Evolutionary conservation across 2,329 filamentous ascomycete species (phyloP).

Genomic region (Fulvia fulva): DNA sequence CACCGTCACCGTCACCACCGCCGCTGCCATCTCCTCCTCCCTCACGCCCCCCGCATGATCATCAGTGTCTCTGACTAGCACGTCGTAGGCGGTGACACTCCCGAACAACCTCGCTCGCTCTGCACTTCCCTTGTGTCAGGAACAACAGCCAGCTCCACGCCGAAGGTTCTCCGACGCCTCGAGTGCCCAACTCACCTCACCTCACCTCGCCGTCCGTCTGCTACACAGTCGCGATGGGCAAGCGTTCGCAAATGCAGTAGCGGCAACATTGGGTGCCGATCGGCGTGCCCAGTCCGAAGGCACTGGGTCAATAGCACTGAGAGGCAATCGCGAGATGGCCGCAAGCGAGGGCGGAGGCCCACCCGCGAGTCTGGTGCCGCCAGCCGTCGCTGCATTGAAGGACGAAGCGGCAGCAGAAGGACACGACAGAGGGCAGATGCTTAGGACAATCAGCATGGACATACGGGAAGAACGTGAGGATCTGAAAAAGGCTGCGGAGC

Average conservation of each 20-base stretch:
- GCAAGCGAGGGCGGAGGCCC: constrained; percentile 13
- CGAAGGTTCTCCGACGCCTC: background rate
- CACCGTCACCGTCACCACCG: background rate
- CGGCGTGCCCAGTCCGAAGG: constrained; percentile 5
- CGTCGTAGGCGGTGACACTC: background rate
- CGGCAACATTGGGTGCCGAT: constrained; percentile 5
- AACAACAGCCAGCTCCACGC: background rate
- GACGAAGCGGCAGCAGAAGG: constrained; percentile 34
- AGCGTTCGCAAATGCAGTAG: constrained; percentile 8
- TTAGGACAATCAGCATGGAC: constrained; percentile 72
- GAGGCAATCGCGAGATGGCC: constrained; percentile 13
- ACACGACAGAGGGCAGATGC: constrained; percentile 40
- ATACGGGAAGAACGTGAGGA: constrained; percentile 92
- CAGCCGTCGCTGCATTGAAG: constrained; percentile 42
- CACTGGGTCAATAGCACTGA: constrained; percentile 4
- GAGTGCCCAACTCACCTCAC: too few species aligned
- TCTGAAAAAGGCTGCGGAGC: constrained; percentile 89
- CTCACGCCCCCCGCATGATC: background rate
- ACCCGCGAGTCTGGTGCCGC: constrained; percentile 38
- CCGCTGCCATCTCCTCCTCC: background rate
- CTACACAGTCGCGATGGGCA: constrained; percentile 15
- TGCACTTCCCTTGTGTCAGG: background rate
- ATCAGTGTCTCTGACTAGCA: background rate
- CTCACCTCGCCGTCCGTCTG: constrained; percentile 6
- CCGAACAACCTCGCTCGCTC: background rate